A percentile compares a stretch with the other conserved stretches of the same genome.
Evolutionary conservation across 768 basidiomycete species (phyloP).

Genomic region (Pulveroboletus sp.): DNA sequence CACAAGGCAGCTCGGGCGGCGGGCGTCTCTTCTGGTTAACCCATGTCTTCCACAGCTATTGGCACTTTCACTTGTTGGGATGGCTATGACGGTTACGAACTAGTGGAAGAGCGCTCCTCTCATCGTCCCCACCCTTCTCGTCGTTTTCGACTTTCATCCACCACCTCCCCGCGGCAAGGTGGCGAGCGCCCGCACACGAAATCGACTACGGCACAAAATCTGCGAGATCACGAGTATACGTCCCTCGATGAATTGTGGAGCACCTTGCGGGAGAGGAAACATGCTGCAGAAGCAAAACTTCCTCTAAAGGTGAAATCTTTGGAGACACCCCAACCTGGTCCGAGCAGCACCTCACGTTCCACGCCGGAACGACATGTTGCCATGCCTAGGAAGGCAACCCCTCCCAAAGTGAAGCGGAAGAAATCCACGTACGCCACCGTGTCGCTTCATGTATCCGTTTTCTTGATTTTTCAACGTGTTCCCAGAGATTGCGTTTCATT

Average conservation of each 20-base stretch:
- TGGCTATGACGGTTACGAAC: slow-evolving; percentile 27
- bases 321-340: slow-evolving; percentile 33
- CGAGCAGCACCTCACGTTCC: slow-evolving; percentile 22
- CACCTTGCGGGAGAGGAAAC: slow-evolving; percentile 62
- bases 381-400: slow-evolving; percentile 28
- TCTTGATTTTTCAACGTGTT: slow-evolving; percentile 16
- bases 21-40: slow-evolving; percentile 11
- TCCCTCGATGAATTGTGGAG: slow-evolving; percentile 64
- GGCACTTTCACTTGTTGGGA: slow-evolving; percentile 35
- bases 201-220: slow-evolving; percentile 7
- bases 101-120: slow-evolving; percentile 17
- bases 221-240: slow-evolving; percentile 24
- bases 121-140: slow-evolving; percentile 18
- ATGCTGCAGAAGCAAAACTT: slow-evolving; percentile 62
- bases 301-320: slow-evolving; percentile 71
- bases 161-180: slow-evolving; percentile 10
- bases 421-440: slow-evolving; percentile 60
- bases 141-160: slow-evolving; percentile 23
- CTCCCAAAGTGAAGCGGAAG: slow-evolving; percentile 50
- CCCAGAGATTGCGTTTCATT: slow-evolving; percentile 55
- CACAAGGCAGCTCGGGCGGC: slow-evolving; percentile 19
- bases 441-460: slow-evolving; percentile 3
- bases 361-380: slow-evolving; percentile 22
- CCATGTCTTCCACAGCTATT: slow-evolving; percentile 32
- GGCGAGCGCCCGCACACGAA: slow-evolving; percentile 22